Evolutionary conservation across 2,329 filamentous ascomycete species (phyloP), one percentile per base, ranked within the genome.

Genomic region (Pezicula carpinea): DNA sequence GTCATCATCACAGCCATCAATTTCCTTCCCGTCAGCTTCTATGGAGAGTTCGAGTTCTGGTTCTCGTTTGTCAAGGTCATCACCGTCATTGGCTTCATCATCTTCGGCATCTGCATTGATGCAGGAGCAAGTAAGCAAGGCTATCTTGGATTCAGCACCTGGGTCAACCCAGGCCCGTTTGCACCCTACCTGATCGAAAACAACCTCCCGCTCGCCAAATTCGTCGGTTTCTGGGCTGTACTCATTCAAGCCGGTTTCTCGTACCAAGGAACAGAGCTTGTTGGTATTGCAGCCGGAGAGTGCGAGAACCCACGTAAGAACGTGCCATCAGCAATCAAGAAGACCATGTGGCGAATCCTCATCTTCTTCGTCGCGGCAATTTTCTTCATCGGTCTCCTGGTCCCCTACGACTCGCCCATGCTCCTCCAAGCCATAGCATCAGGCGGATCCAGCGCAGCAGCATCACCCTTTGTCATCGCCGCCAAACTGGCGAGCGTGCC

Each of bases 1-100:
- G 74, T 82, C 26, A 63, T 85, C 29, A 85, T 91, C 59, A 84
- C 82, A 0, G 70, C 71, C 1, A 62, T 85, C 59, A 90, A 91
- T 66, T 80, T 87, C 61, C 64, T 90, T 31, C 85, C 85, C 2
- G 80, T 91, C 38, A 76, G 77, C 43, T 80, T 81, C 54, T 91
- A 88, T 55, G 87, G 86, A 33, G 85, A 91, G 61, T 71, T 88
- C 22, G 88, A 92, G 63, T 88, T 90, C 67, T 89, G 83, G 77
- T 82, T 91, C 56, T 82, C 85, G 5, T 79, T 74, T 48, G 80
- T 92, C 71, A 92, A 92, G 66, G 84, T 91, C 47, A 58, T 89
- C 42, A 87, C 85, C 22, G 79, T 90, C 33, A 45, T 87, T 36
- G 85, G 85, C 35, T 88, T 90, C 69, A 76, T 88, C 70, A 82